Evolutionary conservation across 2,329 filamentous ascomycete species (phyloP), one percentile per base, ranked within the genome.

Genomic region (Fusarium palustre): DNA sequence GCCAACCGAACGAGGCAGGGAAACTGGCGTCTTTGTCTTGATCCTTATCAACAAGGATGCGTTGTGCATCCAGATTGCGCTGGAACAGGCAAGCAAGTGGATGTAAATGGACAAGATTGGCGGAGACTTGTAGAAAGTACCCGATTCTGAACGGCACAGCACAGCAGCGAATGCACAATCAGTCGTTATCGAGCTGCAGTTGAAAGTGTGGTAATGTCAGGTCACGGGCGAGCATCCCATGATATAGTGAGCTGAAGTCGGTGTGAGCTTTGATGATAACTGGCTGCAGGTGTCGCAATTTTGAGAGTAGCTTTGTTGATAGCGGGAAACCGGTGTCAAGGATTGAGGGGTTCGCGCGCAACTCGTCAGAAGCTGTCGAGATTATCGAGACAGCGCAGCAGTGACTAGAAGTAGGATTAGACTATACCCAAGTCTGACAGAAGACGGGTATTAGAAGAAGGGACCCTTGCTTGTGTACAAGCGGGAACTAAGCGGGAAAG

Each of bases 151-250:
- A 54, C 48, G 36, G 46, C 54, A 36, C 53, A 59, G 52, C 49
- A 41, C 53, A 67, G 33, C 45, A 64, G 38, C 36, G 31, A 48
- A 38, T 39, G 56, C 39, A 33, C 43, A 36, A 65, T 45, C 46
- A 43, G 31, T 52, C 59, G 61, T 62, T 70, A 70, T 70, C 63
- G 43, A 63, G 31, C 54, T 59, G 46, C 43, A 50, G 22, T 41
- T 64, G 24, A 45, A 65, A 60, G 56, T 53, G 71, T 74, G 62
- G 57, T 64, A 60, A 50, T 58, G 24, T 31, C 56, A 68, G 61
- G 64, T 74, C 70, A 74, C 57, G 70, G 63, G 72, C 71, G 57
- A 74, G 41, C 60, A 57, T 46, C 70, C 68, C 72, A 74, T 74
- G 72, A 72, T 74, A 72, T 55, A 59, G 47, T 49, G 66, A 43